Percentiles rank a stretch among this genome's conserved stretches.
These are phyloP conservation scores for Biscogniauxia mediterranea DNA, from an alignment of 2,329 filamentous ascomycete genomes.

Conservation along the genomic window DNA sequence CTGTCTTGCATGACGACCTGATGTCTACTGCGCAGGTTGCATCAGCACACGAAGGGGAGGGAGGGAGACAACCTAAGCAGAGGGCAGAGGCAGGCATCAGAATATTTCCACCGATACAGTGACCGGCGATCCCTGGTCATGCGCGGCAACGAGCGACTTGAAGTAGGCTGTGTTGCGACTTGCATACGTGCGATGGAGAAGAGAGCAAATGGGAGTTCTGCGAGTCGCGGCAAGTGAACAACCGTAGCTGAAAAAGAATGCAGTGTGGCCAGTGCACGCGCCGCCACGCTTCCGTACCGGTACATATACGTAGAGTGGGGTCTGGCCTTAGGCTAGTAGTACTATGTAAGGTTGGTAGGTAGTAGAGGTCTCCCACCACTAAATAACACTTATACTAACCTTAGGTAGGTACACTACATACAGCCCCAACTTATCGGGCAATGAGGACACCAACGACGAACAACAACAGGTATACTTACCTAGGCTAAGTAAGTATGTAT, in stretches of 20 bases:
- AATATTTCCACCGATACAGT: conserved; percentile 23
- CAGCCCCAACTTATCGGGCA: neutral
- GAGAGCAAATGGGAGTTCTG: conserved; percentile 32
- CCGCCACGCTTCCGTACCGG: conserved; percentile 21
- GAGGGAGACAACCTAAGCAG: neutral
- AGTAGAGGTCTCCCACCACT: too few relatives aligned
- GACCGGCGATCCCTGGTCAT: conserved; percentile 20
- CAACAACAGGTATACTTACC: too few relatives aligned
- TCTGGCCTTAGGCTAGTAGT: too few relatives aligned
- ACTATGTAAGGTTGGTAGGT: too few relatives aligned
- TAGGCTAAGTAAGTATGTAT: too few relatives aligned
- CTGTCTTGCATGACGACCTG: conserved; percentile 22
- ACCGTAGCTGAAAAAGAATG: conserved; percentile 33
- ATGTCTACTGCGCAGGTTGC: conserved; percentile 8
- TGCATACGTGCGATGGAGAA: conserved; percentile 27
- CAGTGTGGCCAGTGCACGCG: conserved; percentile 30
- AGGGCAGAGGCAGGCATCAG: conserved; percentile 16
- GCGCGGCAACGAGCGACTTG: conserved; percentile 2
- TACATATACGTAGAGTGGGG: conserved; percentile 5
- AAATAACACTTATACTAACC: too few relatives aligned
- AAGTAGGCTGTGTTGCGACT: conserved; percentile 34
- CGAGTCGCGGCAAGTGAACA: conserved; percentile 22
- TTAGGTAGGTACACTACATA: neutral
- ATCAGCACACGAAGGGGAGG: conserved; percentile 14
- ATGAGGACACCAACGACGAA: neutral